Evolutionary conservation across 441 rosid species (phyloP), one percentile per base, ranked within the genome.

Genomic region (Mallotus japonicus): DNA sequence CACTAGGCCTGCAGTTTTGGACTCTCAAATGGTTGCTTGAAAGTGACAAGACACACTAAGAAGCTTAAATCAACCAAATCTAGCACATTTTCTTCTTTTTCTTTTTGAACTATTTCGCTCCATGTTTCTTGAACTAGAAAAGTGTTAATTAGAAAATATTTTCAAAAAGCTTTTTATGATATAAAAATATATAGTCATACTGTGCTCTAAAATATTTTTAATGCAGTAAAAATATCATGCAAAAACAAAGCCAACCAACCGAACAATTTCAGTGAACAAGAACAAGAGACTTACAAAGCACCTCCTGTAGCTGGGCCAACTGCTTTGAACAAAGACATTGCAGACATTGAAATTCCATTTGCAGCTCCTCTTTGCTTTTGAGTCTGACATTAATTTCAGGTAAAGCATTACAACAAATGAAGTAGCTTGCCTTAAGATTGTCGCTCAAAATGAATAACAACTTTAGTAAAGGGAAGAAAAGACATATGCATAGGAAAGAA

Each of bases 291-390:
- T 83, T 89, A 89, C 92, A 86, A 67, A 9, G 81, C 64, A 42
- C 97, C 97, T 34, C 90, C 95, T 2, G 79, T 86, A 65, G 95
- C 95, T 22, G 97, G 94, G 67, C 92, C 94, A 55, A 82, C 62
- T 20, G 94, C 88, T 70, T 91, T 91, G 77, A 87, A 91, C 13
- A 91, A 84, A 60, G 94, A 91, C 94, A 89, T 88, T 0, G 86
- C 88, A 50, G 91, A 70, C 87, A 91, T 86, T 22, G 94, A 85
- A 47, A 89, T 80, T 50, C 97, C 92, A 73, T 88, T 91, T 8
- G 97, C 97, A n/a, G 91, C 91, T 54, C 94, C 97, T 84, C 94
- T 83, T 74, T 88, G 92, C 32, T 86, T 78, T 68, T 88, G 97
- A 32, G 73, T 65, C 88, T 86, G 82, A 65, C 62, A 62, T 47